Conservation (phyloP, 1,284 basidiomycete species). For the Ustilago crameri region DNA sequence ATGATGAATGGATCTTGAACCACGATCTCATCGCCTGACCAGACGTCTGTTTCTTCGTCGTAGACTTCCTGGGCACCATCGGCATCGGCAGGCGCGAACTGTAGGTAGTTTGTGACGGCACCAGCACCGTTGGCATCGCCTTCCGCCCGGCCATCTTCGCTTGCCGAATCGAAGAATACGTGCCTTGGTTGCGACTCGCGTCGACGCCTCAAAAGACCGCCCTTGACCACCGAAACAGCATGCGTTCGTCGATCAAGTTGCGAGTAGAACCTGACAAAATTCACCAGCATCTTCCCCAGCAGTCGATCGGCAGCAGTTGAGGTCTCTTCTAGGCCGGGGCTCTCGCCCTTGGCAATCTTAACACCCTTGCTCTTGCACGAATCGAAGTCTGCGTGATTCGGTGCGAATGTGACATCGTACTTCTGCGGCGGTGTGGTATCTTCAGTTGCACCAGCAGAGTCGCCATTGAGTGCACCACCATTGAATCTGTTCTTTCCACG, state of each 20-base stretch:
- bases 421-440: slow-evolving; percentile 11
- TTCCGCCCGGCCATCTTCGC: slow-evolving; percentile 7
- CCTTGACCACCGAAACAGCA: slow-evolving; percentile 33
- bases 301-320: slow-evolving; percentile 10
- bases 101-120: background rate
- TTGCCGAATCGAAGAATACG: slow-evolving; percentile 18
- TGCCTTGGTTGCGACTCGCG: slow-evolving; percentile 9
- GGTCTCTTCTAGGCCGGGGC: background rate
- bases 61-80: slow-evolving; percentile 12
- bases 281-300: slow-evolving; percentile 32
- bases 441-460: background rate
- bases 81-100: slow-evolving; percentile 13
- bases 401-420: slow-evolving; percentile 40
- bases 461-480: slow-evolving; percentile 2
- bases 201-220: slow-evolving; percentile 19
- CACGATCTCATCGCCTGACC: slow-evolving; percentile 60
- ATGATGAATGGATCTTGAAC: slow-evolving; percentile 69
- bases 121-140: background rate
- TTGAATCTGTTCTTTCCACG: slow-evolving; percentile 6
- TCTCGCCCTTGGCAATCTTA: background rate
- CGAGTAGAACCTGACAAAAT: slow-evolving; percentile 32
- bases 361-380: slow-evolving; percentile 9
- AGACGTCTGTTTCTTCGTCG: slow-evolving; percentile 55
- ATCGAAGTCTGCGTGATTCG: slow-evolving; percentile 1
- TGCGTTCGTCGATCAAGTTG: slow-evolving; percentile 19